These are phyloP conservation scores for Pulveroboletus sp. DNA, from an alignment of 768 basidiomycete genomes.

Conservation along the genomic window DNA sequence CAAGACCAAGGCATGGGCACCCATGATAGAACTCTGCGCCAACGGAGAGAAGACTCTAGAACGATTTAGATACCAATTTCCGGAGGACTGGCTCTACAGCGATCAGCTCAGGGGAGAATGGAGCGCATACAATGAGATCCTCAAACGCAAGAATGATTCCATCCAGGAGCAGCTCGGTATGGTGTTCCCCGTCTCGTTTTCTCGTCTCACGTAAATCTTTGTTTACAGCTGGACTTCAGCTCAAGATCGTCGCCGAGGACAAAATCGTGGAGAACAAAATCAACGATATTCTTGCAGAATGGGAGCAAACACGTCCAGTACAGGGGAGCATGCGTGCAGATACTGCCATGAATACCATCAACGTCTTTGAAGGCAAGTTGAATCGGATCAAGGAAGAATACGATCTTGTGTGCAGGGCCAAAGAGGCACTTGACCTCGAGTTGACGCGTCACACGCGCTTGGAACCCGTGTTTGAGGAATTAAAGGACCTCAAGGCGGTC, in stretches of 20 bases:
- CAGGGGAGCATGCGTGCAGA: slow-evolving; percentile 97
- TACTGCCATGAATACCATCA: slow-evolving; percentile 93
- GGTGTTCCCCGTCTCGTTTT: slow-evolving; percentile 20
- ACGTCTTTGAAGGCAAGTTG: slow-evolving; percentile 90
- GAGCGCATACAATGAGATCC: slow-evolving; percentile 97
- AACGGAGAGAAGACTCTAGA: slow-evolving; percentile 97
- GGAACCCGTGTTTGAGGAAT: slow-evolving; percentile 91
- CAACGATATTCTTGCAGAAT: slow-evolving; percentile 83
- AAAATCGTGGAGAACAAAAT: slow-evolving; percentile 97
- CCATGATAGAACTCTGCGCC: slow-evolving; percentile 92
- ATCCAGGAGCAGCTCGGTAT: slow-evolving; percentile 97
- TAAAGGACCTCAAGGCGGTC: slow-evolving; percentile 95
- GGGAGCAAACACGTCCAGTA: slow-evolving; percentile 95
- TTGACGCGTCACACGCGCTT: slow-evolving; percentile 86
- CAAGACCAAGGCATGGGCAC: slow-evolving; percentile 94
- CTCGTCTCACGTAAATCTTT: slow-evolving; percentile 3
- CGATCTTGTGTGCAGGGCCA: slow-evolving; percentile 92
- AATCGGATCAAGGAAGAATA: slow-evolving; percentile 91
- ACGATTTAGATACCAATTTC: slow-evolving; percentile 94
- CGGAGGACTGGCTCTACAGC: slow-evolving; percentile 96
- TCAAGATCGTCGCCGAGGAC: slow-evolving; percentile 99
- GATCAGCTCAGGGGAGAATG: slow-evolving; percentile 98
- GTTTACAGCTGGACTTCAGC: slow-evolving; percentile 82
- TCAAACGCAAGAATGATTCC: slow-evolving; percentile 96
- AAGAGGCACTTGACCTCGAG: slow-evolving; percentile 95